These are phyloP conservation scores for Syzygium aromaticum DNA, from an alignment of 345 rosid species.

Conservation along the genomic window DNA sequence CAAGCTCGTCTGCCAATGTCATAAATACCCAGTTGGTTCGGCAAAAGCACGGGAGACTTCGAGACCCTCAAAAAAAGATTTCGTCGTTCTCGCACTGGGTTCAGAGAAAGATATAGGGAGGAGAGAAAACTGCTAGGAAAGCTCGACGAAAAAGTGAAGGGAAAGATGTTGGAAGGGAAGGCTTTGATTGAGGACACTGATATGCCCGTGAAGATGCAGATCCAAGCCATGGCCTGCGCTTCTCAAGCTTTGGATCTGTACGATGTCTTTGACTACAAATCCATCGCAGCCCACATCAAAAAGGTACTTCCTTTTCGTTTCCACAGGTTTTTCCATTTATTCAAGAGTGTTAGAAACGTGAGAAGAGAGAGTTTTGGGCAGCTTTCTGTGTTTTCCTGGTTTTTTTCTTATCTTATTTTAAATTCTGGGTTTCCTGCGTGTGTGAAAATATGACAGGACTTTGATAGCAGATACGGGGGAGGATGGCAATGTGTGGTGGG, in stretches of 20 bases:
- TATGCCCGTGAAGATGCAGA: conserved; percentile 91
- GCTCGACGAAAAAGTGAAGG: background rate
- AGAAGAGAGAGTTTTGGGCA: background rate
- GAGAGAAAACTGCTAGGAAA: background rate
- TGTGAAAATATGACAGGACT: conserved; percentile 13
- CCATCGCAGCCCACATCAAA: conserved; percentile 36
- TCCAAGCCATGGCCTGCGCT: conserved; percentile 78
- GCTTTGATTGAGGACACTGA: conserved; percentile 69
- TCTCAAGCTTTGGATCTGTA: conserved; percentile 49
- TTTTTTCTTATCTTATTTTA: background rate
- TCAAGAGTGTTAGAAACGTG: background rate
- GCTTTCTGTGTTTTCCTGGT: background rate
- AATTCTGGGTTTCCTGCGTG: background rate
- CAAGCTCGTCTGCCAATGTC: background rate
- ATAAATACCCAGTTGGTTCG: background rate
- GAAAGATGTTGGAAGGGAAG: conserved; percentile 41
- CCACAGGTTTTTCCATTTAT: background rate
- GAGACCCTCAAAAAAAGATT: background rate
- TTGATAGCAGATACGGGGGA: conserved; percentile 30
- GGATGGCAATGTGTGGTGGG: conserved; percentile 56
- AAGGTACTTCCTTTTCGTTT: conserved; percentile 13
- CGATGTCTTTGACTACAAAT: conserved; percentile 32
- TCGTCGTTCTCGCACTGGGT: background rate
- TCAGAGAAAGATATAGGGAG: background rate
- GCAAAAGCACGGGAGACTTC: background rate